Conservation (phyloP, 2,329 filamentous ascomycete species). For the Curvularia verruculosa region DNA sequence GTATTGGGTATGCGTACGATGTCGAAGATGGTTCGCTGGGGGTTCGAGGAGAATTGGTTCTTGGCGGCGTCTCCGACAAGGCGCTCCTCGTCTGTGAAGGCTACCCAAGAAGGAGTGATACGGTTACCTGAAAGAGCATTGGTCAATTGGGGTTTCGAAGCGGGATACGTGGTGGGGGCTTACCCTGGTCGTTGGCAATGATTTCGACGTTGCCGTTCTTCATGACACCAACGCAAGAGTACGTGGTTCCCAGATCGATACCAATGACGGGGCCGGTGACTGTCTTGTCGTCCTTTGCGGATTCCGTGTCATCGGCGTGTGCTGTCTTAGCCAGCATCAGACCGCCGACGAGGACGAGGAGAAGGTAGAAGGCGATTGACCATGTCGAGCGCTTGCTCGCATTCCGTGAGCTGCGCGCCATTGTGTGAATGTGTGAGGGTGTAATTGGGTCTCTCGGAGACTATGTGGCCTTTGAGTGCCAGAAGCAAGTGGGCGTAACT, state of each 20-base stretch:
- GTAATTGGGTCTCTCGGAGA: slow-evolving; percentile 18
- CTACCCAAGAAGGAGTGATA: slow-evolving; percentile 75
- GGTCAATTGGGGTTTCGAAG: slow-evolving; percentile 25
- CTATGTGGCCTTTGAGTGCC: slow-evolving; percentile 25
- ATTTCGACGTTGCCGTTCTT: slow-evolving; percentile 53
- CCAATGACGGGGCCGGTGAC: slow-evolving; percentile 61
- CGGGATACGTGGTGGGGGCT: slow-evolving; percentile 11
- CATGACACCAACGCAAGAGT: slow-evolving; percentile 86
- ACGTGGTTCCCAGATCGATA: slow-evolving; percentile 94
- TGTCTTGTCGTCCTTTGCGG: slow-evolving; percentile 67
- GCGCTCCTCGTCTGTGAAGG: slow-evolving; percentile 95
- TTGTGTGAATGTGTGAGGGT: slow-evolving; percentile 49
- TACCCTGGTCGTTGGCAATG: slow-evolving; percentile 53
- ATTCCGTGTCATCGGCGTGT: slow-evolving; percentile 73
- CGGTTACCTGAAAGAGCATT: slow-evolving; percentile 47
- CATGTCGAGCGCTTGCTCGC: slow-evolving; percentile 78
- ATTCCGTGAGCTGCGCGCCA: slow-evolving; percentile 66
- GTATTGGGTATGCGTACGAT: slow-evolving; percentile 36
- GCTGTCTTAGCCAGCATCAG: slow-evolving; percentile 80
- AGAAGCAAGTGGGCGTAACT: slow-evolving; percentile 30
- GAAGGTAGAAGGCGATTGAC: slow-evolving; percentile 90
- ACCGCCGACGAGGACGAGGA: slow-evolving; percentile 83
- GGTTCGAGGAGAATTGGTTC: slow-evolving; percentile 57
- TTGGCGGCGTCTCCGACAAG: slow-evolving; percentile 86
- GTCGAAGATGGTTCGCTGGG: slow-evolving; percentile 56